These are phyloP conservation scores for Lagerstroemia speciosa DNA, from an alignment of 345 rosid species.

Conservation along the genomic window DNA sequence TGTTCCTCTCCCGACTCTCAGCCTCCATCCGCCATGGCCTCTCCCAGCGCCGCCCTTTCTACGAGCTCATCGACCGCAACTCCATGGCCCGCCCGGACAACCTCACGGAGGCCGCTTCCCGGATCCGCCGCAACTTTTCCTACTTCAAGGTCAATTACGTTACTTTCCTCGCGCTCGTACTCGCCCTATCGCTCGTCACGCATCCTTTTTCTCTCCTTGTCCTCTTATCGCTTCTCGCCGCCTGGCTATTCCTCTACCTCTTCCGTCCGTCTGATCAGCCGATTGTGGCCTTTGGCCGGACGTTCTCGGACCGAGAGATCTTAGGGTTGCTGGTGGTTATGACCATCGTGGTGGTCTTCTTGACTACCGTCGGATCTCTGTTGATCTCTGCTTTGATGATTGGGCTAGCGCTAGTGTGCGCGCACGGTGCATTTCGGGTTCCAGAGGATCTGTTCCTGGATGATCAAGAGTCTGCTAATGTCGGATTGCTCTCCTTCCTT, in stretches of 20 bases:
- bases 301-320: conserved; percentile 18
- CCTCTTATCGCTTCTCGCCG: conserved; percentile 14
- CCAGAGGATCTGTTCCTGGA: conserved; percentile 19
- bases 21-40: conserved; percentile 14
- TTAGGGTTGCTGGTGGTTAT: conserved; percentile 13
- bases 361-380: conserved; percentile 17
- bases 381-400: conserved; percentile 15
- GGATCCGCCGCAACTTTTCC: conserved; percentile 17
- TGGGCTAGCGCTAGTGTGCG: conserved; percentile 9
- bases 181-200: conserved; percentile 17
- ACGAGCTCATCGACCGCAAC: conserved; percentile 14
- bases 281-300: conserved; percentile 13
- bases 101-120: conserved; percentile 16
- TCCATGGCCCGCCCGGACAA: conserved; percentile 13
- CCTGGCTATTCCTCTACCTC: conserved; percentile 18
- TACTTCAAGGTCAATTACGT: conserved; percentile 19
- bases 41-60: conserved; percentile 17
- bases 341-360: conserved; percentile 14
- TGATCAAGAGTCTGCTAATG: conserved; percentile 12
- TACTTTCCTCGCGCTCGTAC: conserved; percentile 11
- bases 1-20: conserved; percentile 15
- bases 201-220: conserved; percentile 17
- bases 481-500: conserved; percentile 16
- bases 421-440: conserved; percentile 17
- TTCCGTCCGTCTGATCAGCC: conserved; percentile 19